A percentile compares a stretch with the other conserved stretches of the same genome.
Evolutionary conservation across 805 yeast genomes (phyloP).

Genomic region (Suhomyces emberorum): DNA sequence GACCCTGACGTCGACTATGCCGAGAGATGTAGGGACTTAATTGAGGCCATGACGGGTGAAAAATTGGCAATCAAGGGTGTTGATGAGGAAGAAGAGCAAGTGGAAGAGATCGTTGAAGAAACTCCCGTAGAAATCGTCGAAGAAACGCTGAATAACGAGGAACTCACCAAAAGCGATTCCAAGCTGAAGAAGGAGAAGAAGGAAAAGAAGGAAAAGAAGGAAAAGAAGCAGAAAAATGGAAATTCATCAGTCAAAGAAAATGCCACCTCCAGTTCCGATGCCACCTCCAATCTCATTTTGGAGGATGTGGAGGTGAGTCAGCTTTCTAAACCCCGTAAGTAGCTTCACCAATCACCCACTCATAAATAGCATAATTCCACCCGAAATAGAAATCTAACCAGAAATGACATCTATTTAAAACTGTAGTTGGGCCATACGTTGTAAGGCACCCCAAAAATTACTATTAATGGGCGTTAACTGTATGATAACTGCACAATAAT

Average conservation of each 20-base stretch:
- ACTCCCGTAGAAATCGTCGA: slow-evolving; percentile 8
- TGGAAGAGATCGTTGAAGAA: slow-evolving; percentile 11
- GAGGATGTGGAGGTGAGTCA: slow-evolving; percentile 8
- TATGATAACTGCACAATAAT: no score
- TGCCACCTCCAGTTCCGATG: no score
- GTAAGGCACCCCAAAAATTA: no score
- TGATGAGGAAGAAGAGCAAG: slow-evolving; percentile 6
- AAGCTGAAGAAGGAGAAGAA: slow-evolving; percentile 12
- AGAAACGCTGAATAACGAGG: slow-evolving; percentile 6
- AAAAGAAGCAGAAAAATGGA: slow-evolving; percentile 13
- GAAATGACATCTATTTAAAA: no score
- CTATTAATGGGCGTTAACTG: no score
- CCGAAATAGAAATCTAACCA: no score
- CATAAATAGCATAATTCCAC: no score
- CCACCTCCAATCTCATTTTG: slow-evolving; percentile 5
- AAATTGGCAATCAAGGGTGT: slow-evolving; percentile 30
- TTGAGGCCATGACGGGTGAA: slow-evolving; percentile 34
- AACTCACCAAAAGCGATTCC: slow-evolving; percentile 7
- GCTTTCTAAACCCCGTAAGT: slow-evolving; percentile 4
- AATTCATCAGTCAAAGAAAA: slow-evolving; percentile 10
- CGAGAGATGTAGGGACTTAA: slow-evolving; percentile 36
- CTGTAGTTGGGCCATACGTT: no score
- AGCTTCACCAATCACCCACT: no score
- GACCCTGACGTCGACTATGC: slow-evolving; percentile 39
- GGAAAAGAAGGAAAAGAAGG: slow-evolving; percentile 12